Evolutionary conservation across 352 stramenopile species (phyloP).

Genomic region (Pythium volutum): DNA sequence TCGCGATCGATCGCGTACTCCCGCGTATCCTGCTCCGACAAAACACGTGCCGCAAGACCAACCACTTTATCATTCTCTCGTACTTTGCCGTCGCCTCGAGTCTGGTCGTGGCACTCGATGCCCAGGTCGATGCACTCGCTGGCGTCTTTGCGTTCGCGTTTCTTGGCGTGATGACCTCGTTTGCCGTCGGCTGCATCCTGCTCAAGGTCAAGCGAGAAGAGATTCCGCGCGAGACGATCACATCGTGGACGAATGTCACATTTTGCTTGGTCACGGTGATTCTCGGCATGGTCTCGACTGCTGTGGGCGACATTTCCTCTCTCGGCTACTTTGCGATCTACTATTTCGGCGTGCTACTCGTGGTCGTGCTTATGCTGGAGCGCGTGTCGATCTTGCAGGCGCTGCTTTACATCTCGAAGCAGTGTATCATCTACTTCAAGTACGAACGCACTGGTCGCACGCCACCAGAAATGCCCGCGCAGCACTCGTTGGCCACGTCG

Average conservation of each 20-base stretch:
- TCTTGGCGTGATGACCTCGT: slow-evolving; percentile 93
- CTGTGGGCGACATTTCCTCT: slow-evolving; percentile 75
- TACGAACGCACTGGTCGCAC: slow-evolving; percentile 6
- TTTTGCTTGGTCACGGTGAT: slow-evolving; percentile 40
- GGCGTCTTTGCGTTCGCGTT: slow-evolving; percentile 96
- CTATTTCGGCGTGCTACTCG: slow-evolving; percentile 72
- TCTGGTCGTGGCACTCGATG: slow-evolving; percentile 87
- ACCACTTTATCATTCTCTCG: slow-evolving; percentile 91
- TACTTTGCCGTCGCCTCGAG: slow-evolving; percentile 89
- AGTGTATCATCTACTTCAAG: slow-evolving; percentile 25
- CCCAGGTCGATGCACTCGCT: slow-evolving; percentile 89
- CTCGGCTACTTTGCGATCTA: slow-evolving; percentile 90
- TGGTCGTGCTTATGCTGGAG: slow-evolving; percentile 90
- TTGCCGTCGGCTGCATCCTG: slow-evolving; percentile 91
- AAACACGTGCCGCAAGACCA: slow-evolving; percentile 84
- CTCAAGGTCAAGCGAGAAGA: slow-evolving; percentile 94
- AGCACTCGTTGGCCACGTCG: slow-evolving; percentile 29
- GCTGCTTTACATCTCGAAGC: slow-evolving; percentile 62
- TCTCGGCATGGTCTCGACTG: slow-evolving; percentile 70
- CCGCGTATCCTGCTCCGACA: slow-evolving; percentile 74
- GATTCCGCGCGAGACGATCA: slow-evolving; percentile 82
- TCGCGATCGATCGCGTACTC: slow-evolving; percentile 89
- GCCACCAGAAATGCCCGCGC: neutral
- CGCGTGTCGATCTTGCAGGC: slow-evolving; percentile 76
- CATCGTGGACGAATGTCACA: slow-evolving; percentile 82